Base-by-base conservation (phyloP, 179 eudicot genomes). In the Silene noctiflora region DNA sequence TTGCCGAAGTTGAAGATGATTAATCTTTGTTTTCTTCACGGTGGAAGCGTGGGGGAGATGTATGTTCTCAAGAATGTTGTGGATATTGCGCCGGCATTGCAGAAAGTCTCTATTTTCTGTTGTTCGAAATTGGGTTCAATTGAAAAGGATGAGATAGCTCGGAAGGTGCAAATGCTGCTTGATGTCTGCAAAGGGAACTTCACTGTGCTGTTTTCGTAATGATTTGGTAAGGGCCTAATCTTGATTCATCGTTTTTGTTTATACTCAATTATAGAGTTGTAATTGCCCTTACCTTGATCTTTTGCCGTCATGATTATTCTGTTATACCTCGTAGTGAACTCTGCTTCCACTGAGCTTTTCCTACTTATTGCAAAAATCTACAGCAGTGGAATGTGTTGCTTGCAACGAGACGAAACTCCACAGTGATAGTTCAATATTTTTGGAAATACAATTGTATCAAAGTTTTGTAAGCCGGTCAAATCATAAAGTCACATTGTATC, bases 1-100 rank as follows among this genome's bases (percentile, higher is more conserved):
- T 35, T 80, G n/a, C 72, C 80, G 21, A 73, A 72, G 42, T 78
- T 86, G 35, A 86, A 77, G 81, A 78, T 63, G 46, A 72, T 86
- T 59, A 75, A 48, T 63, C 64, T 77, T 59, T 33, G 56, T 20
- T 79, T 77, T 73, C 71, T 77, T 70, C 75, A 53, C 35, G 86
- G 85, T 46, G 73, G 33, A 75, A 71, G 74, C 75, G n/a, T 72
- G 56, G 27, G 59, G 4, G 84, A 86, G 75, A 55, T 86, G 31
- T 46, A 77, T 33, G 64, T 71, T n/a, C 69, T 84, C 17, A 80
- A 71, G 33, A 71, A n/a, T 61, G 66, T 84, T 59, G 82, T 81
- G 77, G 75, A 86, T 66, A 72, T 73, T 69, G 80, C 85, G 31
- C 78, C 70, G 44, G 77, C 71, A 39, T 77, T 81, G 75, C 76